A percentile compares a stretch with the other conserved stretches of the same genome.
These are phyloP conservation scores for Wickerhamomyces canadensis DNA, from an alignment of 805 yeast species.

Conservation along the genomic window DNA sequence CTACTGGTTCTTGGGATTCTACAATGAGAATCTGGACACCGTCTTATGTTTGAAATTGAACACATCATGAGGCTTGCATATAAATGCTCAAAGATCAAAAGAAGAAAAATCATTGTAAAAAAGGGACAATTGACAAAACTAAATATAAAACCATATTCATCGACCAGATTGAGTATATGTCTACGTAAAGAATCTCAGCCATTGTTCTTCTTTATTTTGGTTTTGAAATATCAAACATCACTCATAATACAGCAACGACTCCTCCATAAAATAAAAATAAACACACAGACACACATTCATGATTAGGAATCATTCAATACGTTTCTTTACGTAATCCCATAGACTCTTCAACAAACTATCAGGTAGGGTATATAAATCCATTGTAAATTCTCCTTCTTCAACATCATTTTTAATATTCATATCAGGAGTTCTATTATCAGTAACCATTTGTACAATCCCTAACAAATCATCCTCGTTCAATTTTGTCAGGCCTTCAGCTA, in stretches of 20 bases:
- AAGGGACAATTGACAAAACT: neutral
- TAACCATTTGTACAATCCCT: constrained; percentile 95
- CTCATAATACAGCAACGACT: neutral
- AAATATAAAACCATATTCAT: too few species aligned
- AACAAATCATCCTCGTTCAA: constrained; percentile 88
- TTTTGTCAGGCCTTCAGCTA: constrained; percentile 86
- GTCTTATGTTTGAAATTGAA: constrained; percentile 14
- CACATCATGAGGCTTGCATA: too few species aligned
- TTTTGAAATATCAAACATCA: too few species aligned
- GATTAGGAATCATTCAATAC: constrained; percentile 31
- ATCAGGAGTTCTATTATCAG: constrained; percentile 90
- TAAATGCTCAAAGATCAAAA: neutral
- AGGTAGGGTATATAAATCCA: constrained; percentile 91
- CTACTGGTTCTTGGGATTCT: constrained; percentile 79
- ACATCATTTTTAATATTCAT: constrained; percentile 95
- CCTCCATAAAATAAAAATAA: too few species aligned
- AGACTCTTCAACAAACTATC: constrained; percentile 85
- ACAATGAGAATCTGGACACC: constrained; percentile 65
- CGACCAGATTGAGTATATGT: too few species aligned
- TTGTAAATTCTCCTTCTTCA: constrained; percentile 94
- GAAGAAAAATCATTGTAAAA: neutral
- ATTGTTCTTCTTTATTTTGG: neutral
- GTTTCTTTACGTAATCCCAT: constrained; percentile 90
- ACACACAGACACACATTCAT: too few species aligned
- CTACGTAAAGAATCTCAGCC: too few species aligned